A percentile compares a stretch with the other conserved stretches of the same genome.
Conservation (phyloP, 2,329 filamentous ascomycete species). For the Myrmaecium sp. region DNA sequence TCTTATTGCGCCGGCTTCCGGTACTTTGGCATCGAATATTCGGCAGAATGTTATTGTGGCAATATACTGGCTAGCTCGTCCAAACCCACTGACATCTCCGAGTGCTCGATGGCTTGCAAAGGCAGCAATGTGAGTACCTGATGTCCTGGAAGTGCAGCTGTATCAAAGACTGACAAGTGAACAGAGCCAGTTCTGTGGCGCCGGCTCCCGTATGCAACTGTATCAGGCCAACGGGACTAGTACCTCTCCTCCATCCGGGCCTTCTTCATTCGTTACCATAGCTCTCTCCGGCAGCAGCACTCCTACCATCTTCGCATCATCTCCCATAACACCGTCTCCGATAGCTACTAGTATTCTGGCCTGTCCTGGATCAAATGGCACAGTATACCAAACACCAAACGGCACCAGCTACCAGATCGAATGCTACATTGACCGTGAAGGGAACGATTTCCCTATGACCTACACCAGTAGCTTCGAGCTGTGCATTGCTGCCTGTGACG, state of each 20-base stretch:
- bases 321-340: background rate
- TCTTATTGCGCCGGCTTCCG: slow-evolving; percentile 17
- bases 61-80: slow-evolving; percentile 8
- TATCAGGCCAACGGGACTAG: no score
- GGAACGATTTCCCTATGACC: slow-evolving; percentile 4
- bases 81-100: slow-evolving; percentile 5
- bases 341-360: slow-evolving; percentile 1
- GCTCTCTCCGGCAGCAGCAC: no score
- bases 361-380: slow-evolving; percentile 1
- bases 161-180: no score
- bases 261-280: no score
- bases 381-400: background rate
- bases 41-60: slow-evolving; percentile 12
- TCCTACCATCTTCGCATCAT: background rate
- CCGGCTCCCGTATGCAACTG: slow-evolving; percentile 10
- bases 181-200: slow-evolving; percentile 14
- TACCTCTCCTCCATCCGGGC: no score
- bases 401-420: slow-evolving; percentile 5
- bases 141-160: no score
- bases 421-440: slow-evolving; percentile 8
- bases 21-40: slow-evolving; percentile 24
- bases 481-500: slow-evolving; percentile 7
- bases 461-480: slow-evolving; percentile 3
- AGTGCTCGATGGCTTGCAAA: slow-evolving; percentile 13
- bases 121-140: no score